These are phyloP conservation scores for Bassia scoparia DNA, from an alignment of 148 eudicot genomes.

Conservation along the genomic window DNA sequence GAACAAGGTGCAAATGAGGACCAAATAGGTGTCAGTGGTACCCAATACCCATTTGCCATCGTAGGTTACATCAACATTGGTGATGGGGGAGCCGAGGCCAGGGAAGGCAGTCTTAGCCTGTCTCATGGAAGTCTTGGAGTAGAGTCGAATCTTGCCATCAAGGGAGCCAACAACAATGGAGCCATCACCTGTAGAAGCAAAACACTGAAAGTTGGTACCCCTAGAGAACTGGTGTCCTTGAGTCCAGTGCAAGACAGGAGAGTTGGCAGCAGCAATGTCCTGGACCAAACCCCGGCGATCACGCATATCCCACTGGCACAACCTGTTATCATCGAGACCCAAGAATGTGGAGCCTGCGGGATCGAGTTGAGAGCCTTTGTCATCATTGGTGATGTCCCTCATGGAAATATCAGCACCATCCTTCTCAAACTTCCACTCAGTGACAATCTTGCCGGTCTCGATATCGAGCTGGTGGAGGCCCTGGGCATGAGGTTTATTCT, in stretches of 20 bases:
- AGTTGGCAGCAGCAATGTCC: conserved; percentile 35
- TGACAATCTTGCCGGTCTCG: conserved; percentile 82
- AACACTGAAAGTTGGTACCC: conserved; percentile 93
- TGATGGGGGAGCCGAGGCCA: conserved; percentile 86
- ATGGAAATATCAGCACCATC: conserved; percentile 78
- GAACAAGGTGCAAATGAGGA: conserved; percentile 85
- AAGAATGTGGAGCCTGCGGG: conserved; percentile 86
- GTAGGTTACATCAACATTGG: conserved; percentile 91
- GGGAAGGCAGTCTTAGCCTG: conserved; percentile 97
- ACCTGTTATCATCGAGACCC: conserved; percentile 84
- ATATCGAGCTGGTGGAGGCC: conserved; percentile 89
- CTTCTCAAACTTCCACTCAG: conserved; percentile 91
- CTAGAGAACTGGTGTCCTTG: conserved; percentile 90
- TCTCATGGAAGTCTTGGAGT: conserved; percentile 90
- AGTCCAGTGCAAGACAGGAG: conserved; percentile 83
- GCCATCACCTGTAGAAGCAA: conserved; percentile 95
- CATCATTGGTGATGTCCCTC: conserved; percentile 86
- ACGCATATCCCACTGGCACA: conserved; percentile 97
- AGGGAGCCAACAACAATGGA: conserved; percentile 91
- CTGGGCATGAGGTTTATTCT: conserved; percentile 62
- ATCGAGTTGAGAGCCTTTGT: conserved; percentile 79
- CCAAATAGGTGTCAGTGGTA: conserved; percentile 78
- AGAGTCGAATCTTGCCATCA: conserved; percentile 93
- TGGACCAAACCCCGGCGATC: conserved; percentile 81
- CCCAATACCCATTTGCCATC: conserved; percentile 99